phyloP scores from a whole-genome alignment of 202 grass and related monocot species.

The Setaria italica region DNA sequence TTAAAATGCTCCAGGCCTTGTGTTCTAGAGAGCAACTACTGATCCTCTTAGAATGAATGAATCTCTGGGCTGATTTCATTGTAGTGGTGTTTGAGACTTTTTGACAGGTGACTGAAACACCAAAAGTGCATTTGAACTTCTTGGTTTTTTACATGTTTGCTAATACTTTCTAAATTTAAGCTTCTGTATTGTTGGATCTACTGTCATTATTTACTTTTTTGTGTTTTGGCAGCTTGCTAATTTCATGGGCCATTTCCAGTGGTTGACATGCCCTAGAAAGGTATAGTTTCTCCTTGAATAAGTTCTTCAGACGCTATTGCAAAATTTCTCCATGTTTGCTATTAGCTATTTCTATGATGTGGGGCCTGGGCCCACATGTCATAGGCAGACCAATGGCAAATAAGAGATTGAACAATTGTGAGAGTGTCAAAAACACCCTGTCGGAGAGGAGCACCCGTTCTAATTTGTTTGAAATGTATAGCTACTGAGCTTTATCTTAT shows the following conservation, averaged over 20 bases:
- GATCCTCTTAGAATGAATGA: neutral
- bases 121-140: neutral
- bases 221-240: conserved; percentile 72
- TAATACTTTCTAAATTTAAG: neutral
- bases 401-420: neutral
- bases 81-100: neutral
- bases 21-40: neutral
- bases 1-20: neutral
- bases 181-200: neutral
- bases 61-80: neutral
- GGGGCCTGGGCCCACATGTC: neutral
- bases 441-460: neutral
- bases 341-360: neutral
- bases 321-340: neutral
- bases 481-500: neutral
- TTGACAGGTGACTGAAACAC: neutral
- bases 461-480: neutral
- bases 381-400: neutral
- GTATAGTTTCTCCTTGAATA: conserved; percentile 43
- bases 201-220: conserved; percentile 31
- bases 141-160: conserved; percentile 3
- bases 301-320: neutral
- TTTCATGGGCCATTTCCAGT: conserved; percentile 81
- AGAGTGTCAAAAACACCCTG: neutral
- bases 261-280: conserved; percentile 93